Evolutionary conservation across 495 filamentous ascomycete species (phyloP).

Genomic region (Aspergillus avenaceus): DNA sequence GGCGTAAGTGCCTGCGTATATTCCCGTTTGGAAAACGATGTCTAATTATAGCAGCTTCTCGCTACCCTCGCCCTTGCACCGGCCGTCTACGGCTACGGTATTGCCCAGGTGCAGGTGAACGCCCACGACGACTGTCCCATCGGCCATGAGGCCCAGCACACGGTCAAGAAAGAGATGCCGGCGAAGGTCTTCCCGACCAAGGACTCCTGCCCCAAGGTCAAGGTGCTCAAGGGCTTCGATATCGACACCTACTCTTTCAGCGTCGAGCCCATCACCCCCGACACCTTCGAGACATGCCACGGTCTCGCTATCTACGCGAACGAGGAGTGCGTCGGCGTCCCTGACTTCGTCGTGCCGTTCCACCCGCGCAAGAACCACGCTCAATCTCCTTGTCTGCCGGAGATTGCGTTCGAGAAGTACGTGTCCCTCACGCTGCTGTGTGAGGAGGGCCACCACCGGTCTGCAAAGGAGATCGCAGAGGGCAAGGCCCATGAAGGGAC

Average conservation of each 20-base stretch:
- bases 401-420: conserved; percentile 4
- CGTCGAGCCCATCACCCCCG: conserved; percentile 6
- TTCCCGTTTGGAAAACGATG: background rate
- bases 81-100: conserved; percentile 10
- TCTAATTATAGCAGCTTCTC: background rate
- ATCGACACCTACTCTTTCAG: conserved; percentile 14
- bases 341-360: conserved; percentile 9
- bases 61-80: conserved; percentile 12
- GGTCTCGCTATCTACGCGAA: conserved; percentile 11
- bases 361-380: background rate
- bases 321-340: conserved; percentile 9
- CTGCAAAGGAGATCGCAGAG: background rate
- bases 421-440: conserved; percentile 11
- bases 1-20: conserved; percentile 3
- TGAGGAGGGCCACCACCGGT: background rate
- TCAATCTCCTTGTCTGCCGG: conserved; percentile 4
- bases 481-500: background rate
- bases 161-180: background rate
- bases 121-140: conserved; percentile 7
- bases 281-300: conserved; percentile 4
- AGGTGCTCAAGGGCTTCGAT: background rate
- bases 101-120: conserved; percentile 8
- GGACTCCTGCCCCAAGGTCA: conserved; percentile 7
- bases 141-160: conserved; percentile 1
- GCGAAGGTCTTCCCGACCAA: background rate